Evolutionary conservation across 331 rosid genomes (phyloP), one percentile per base, ranked within the genome.

Genomic region (Telfairia occidentalis): DNA sequence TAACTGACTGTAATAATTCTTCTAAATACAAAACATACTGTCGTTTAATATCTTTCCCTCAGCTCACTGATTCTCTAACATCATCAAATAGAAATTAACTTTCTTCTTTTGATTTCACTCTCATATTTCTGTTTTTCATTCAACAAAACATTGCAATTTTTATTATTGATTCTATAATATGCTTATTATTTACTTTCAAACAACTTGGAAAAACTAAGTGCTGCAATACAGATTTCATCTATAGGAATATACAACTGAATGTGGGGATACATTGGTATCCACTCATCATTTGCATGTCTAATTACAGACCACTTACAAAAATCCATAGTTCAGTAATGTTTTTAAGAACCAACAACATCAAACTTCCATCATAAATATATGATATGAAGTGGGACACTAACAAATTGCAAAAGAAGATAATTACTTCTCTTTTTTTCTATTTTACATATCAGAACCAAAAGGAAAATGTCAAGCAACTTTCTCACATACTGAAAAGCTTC

Each of bases 401-500:
- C 32, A 38, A 16, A 78, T 53, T 76, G 70, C 78, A 79, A 21
- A 74, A 74, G 60, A 73, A 1, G 21, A 73, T 35, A 23, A 72
- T 9, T 46, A 9, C 10, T 9, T 34, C 10, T 9, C 19, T 29
- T 23, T 9, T 3, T n/a, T 7, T 16, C 7, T 29, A 28, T 7
- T 9, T 8, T 37, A 35, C 5, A 28, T 5, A 59, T 26, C 26
- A 30, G 9, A 42, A 3, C 29, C 49, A 34, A 35, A 29, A 54
- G 12, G 21, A 13, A 35, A 28, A 37, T 52, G 28, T 88, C 86
- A 91, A 74, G 85, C 86, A 74, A 85, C 92, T 37, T 87, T 82
- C 80, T 88, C 87, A 71, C 92, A 90, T 4, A 90, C 89, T 12
- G 78, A 91, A 78, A 94, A 91, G 82, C 87, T 91, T 34, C 83